These are phyloP conservation scores for Dicorynia guianensis DNA, from an alignment of 306 rosid species.

Conservation along the genomic window DNA sequence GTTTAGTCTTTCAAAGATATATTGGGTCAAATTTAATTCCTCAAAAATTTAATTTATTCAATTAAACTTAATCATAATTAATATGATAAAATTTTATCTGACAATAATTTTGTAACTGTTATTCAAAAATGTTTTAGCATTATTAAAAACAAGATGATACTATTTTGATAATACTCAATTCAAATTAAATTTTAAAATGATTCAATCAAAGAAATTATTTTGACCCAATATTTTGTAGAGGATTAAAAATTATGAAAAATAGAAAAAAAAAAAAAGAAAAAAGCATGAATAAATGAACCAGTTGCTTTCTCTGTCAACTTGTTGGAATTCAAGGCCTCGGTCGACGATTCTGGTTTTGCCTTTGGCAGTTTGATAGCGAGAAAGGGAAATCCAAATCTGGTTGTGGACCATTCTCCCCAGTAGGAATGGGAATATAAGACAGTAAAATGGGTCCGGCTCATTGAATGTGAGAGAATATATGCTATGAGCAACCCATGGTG, in stretches of 20 bases:
- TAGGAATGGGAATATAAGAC: slow-evolving; percentile 43
- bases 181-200: neutral
- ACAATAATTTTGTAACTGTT: too few relatives aligned
- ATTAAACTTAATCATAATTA: too few relatives aligned
- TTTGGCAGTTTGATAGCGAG: slow-evolving; percentile 47
- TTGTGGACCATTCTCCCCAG: slow-evolving; percentile 49
- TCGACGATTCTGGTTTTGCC: slow-evolving; percentile 47
- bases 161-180: too few relatives aligned
- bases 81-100: too few relatives aligned
- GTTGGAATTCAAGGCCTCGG: slow-evolving; percentile 54
- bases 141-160: too few relatives aligned
- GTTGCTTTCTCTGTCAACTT: slow-evolving; percentile 59
- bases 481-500: slow-evolving; percentile 43
- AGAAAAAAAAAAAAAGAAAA: neutral
- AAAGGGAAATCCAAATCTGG: slow-evolving; percentile 58
- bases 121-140: too few relatives aligned
- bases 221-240: too few relatives aligned
- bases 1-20: too few relatives aligned
- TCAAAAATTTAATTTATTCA: too few relatives aligned
- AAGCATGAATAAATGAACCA: slow-evolving; percentile 40
- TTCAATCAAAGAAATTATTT: too few relatives aligned
- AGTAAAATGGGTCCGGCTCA: slow-evolving; percentile 20
- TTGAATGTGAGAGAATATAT: slow-evolving; percentile 27
- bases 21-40: too few relatives aligned
- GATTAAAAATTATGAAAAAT: too few relatives aligned